Conservation (phyloP, 345 rosid species). For the Orychophragmus violaceus region DNA sequence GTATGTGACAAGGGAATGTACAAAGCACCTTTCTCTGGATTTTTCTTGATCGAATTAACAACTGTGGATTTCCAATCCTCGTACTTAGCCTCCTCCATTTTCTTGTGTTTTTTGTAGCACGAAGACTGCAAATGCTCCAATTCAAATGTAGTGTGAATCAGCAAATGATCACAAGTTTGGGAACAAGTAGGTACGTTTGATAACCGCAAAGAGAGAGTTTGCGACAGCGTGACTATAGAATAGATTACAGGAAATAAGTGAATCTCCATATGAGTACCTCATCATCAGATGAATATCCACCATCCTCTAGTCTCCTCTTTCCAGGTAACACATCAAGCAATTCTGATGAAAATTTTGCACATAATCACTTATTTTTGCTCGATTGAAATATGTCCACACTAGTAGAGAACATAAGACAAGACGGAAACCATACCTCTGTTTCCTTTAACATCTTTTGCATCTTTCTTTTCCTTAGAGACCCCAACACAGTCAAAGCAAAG, state of each 20-base stretch:
- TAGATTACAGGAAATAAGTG: slow-evolving; percentile 10
- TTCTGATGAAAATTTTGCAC: slow-evolving; percentile 4
- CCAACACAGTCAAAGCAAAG: slow-evolving; percentile 34
- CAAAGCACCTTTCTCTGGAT: slow-evolving; percentile 35
- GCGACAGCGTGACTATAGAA: background rate
- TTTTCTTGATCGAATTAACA: slow-evolving; percentile 41
- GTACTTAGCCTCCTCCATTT: slow-evolving; percentile 48
- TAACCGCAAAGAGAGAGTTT: background rate
- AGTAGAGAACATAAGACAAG: background rate
- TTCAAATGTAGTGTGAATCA: background rate
- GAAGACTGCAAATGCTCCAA: slow-evolving; percentile 43
- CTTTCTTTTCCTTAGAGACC: slow-evolving; percentile 43
- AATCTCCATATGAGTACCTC: slow-evolving; percentile 27
- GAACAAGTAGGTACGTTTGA: background rate
- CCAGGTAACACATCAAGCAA: slow-evolving; percentile 53
- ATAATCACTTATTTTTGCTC: slow-evolving; percentile 3
- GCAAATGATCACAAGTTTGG: background rate
- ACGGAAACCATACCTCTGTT: slow-evolving; percentile 30
- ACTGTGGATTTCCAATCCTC: slow-evolving; percentile 79
- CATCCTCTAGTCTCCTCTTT: slow-evolving; percentile 69
- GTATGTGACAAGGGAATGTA: background rate
- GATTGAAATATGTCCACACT: background rate
- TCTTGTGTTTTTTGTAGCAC: slow-evolving; percentile 60
- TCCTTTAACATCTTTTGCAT: slow-evolving; percentile 20
- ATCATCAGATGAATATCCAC: slow-evolving; percentile 66